phyloP scores from a whole-genome alignment of 2,329 filamentous ascomycete species.

The Calonectria crousiana region DNA sequence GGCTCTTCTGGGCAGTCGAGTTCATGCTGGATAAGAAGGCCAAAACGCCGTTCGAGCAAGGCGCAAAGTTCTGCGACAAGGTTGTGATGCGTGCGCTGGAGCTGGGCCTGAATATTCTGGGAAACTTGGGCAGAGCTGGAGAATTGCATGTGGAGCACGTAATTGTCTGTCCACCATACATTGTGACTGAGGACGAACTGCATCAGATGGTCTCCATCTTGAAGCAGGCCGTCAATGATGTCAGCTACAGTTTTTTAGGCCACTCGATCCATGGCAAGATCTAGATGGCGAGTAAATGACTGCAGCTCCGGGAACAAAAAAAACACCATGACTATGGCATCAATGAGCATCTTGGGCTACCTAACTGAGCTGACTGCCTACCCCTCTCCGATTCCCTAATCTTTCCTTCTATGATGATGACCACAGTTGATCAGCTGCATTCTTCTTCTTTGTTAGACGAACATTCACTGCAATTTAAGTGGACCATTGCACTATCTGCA shows the following conservation, averaged over 20 bases:
- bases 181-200: conserved; percentile 18
- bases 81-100: background rate
- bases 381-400: background rate
- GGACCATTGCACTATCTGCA: background rate
- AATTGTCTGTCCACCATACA: conserved; percentile 17
- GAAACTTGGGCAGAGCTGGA: conserved; percentile 15
- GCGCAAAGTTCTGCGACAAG: conserved; percentile 2
- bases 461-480: background rate
- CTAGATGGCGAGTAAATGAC: background rate
- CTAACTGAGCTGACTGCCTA: too few relatives aligned
- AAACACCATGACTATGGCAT: background rate
- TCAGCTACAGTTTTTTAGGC: conserved; percentile 13
- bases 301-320: too few relatives aligned
- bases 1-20: conserved; percentile 28
- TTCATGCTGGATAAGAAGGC: conserved; percentile 12
- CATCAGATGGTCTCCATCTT: conserved; percentile 11
- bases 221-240: conserved; percentile 18
- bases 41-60: conserved; percentile 2
- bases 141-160: conserved; percentile 20
- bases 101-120: conserved; percentile 21
- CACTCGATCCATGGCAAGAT: background rate
- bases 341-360: background rate
- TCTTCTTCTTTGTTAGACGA: background rate
- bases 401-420: background rate
- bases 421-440: background rate